Evolutionary conservation across 306 rosid species (phyloP), one percentile per base, ranked within the genome.

Genomic region (Prunus mongolica): DNA sequence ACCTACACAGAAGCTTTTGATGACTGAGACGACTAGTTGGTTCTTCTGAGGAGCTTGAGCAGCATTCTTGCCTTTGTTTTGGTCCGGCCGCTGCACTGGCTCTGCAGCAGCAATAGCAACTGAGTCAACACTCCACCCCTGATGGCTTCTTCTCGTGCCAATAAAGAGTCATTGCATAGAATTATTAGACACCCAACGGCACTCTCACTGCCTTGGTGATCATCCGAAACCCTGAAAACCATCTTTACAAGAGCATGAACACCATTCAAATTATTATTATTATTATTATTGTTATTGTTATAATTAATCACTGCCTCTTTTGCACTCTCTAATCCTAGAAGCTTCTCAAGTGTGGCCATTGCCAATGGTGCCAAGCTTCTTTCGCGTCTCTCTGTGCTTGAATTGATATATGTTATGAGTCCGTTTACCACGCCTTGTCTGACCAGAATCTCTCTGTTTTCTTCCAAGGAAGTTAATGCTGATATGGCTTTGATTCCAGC

Each of bases 1-100:
- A 20, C 30, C 2, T 12, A 4, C 20, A 52, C 22, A 18, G 20
- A 52, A 75, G 79, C 61, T 28, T 80, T 86, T 56, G 81, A 54
- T 76, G 82, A 92, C 32, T 89, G 89, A 71, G 14, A 49, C 54
- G 54, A 49, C 88, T 88, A 82, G 78, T 88, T 81, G 78, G 87
- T 85, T 86, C 87, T 85, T 86, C 87, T 91, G n/a, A 93, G 86
- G 73, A 93, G 82, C 82, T 89, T 93, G 74, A 93, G 98, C 47
- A 93, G 69, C 87, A 74, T 76, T 83, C 97, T 89, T 30, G 92
- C 91, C 82, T 88, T 93, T 32, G 93, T 76, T 85, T 93, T 93
- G 56, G 91, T 88, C 68, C 82, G 77, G 41, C 61, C 57, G 71
- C 77, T 76, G 71, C 96, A 86, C 79, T 91, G 93, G 77, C 95